Percentiles rank a stretch among this genome's conserved stretches.
phyloP scores from a whole-genome alignment of 805 yeast species.

The Alloascoidea africana region DNA sequence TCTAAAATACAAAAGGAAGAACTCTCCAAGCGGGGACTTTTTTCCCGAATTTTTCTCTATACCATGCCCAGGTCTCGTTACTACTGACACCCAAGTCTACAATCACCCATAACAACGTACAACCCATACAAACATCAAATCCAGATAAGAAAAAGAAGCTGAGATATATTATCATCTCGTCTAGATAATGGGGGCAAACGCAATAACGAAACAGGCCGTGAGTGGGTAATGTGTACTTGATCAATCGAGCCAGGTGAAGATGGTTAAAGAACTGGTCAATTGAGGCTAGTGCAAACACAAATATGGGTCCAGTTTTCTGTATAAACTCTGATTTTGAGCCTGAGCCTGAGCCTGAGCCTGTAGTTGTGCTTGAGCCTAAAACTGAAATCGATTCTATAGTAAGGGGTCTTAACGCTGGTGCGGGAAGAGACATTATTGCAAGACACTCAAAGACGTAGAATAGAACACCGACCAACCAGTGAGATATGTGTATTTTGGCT shows the following conservation, averaged over 20 bases:
- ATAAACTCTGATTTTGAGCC: too few relatives aligned
- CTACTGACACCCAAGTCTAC: slow-evolving; percentile 36
- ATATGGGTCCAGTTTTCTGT: too few relatives aligned
- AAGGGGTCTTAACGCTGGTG: too few relatives aligned
- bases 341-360: too few relatives aligned
- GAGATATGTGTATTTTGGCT: slow-evolving; percentile 39
- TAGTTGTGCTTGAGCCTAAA: too few relatives aligned
- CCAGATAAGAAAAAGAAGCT: slow-evolving; percentile 7
- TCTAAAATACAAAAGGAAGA: slow-evolving; percentile 8
- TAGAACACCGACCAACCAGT: slow-evolving; percentile 39
- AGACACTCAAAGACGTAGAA: slow-evolving; percentile 23
- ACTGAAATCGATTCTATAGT: too few relatives aligned
- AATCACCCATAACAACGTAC: slow-evolving; percentile 15
- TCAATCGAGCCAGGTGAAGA: slow-evolving; percentile 27
- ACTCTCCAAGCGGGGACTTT: slow-evolving; percentile 7
- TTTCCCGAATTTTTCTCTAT: slow-evolving; percentile 15
- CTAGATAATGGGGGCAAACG: slow-evolving; percentile 49
- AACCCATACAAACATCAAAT: background rate
- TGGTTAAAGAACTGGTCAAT: slow-evolving; percentile 35
- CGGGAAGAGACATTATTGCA: slow-evolving; percentile 2
- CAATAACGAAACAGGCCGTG: slow-evolving; percentile 24
- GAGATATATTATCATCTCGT: slow-evolving; percentile 38
- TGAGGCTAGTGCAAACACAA: slow-evolving; percentile 22
- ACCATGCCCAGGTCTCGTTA: slow-evolving; percentile 27
- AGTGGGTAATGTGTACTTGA: slow-evolving; percentile 38